Percentiles rank a stretch among this genome's conserved stretches.
Conservation (phyloP, 257 asterid species). For the Przewalskia tangutica region DNA sequence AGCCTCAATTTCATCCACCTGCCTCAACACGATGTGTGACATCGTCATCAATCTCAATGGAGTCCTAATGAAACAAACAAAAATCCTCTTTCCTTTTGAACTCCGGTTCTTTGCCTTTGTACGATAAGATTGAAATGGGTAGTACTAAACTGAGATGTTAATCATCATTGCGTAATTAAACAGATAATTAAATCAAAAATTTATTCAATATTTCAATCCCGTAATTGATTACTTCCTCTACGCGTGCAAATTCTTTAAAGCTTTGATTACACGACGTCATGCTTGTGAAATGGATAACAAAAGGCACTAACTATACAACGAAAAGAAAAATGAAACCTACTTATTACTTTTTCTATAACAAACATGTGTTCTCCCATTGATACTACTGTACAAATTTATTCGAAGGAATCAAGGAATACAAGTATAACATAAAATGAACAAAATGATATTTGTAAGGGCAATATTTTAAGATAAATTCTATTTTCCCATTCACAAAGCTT, state of each 20-base stretch:
- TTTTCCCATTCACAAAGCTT: too few species aligned
- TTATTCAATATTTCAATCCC: slow-evolving; percentile 5
- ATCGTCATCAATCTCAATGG: too few species aligned
- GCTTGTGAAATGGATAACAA: background rate
- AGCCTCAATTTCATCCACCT: too few species aligned
- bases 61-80: background rate
- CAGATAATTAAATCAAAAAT: slow-evolving; percentile 1
- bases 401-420: too few species aligned
- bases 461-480: too few species aligned
- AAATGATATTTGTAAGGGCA: too few species aligned
- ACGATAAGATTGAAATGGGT: background rate
- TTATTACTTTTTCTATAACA: too few species aligned
- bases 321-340: too few species aligned
- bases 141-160: background rate
- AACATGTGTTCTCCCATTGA: too few species aligned
- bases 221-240: background rate
- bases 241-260: background rate
- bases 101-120: background rate
- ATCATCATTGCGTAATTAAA: background rate
- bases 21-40: too few species aligned
- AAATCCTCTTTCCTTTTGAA: background rate
- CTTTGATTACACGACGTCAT: background rate
- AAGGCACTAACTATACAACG: background rate
- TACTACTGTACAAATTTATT: too few species aligned
- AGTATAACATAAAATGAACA: too few species aligned